These are phyloP conservation scores for Russula vinacea DNA, from an alignment of 768 basidiomycete species.

Conservation along the genomic window DNA sequence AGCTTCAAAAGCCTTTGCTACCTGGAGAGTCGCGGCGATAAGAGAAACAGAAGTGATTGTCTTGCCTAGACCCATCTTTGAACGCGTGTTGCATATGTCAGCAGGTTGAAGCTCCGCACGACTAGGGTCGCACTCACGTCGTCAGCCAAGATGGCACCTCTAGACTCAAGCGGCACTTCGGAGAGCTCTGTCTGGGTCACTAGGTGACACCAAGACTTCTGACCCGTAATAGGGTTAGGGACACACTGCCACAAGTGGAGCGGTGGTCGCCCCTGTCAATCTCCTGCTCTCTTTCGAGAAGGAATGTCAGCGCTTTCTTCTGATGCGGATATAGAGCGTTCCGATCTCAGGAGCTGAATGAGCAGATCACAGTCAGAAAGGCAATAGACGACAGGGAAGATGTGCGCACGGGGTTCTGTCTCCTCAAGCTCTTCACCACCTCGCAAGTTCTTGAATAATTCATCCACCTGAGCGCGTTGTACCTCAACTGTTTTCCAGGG, in stretches of 20 bases:
- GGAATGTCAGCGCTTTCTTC: slow-evolving; percentile 94
- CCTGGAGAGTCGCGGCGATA: slow-evolving; percentile 76
- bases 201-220: slow-evolving; percentile 69
- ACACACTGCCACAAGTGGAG: slow-evolving; percentile 71
- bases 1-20: slow-evolving; percentile 61
- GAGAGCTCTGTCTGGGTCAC: slow-evolving; percentile 78
- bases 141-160: slow-evolving; percentile 92
- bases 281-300: slow-evolving; percentile 84
- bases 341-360: slow-evolving; percentile 63
- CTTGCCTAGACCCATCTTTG: slow-evolving; percentile 95
- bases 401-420: slow-evolving; percentile 76
- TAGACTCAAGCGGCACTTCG: slow-evolving; percentile 65
- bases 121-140: slow-evolving; percentile 60
- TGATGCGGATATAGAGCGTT: slow-evolving; percentile 95
- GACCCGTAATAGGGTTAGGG: slow-evolving; percentile 46
- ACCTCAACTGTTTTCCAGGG: slow-evolving; percentile 78
- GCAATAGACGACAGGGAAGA: slow-evolving; percentile 25
- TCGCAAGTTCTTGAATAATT: slow-evolving; percentile 85
- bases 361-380: slow-evolving; percentile 28
- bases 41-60: slow-evolving; percentile 94
- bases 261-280: slow-evolving; percentile 55
- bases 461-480: slow-evolving; percentile 90
- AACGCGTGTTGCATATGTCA: slow-evolving; percentile 8
- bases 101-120: slow-evolving; percentile 1
- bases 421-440: slow-evolving; percentile 84